Evolutionary conservation across 345 rosid species (phyloP), one percentile per base, ranked within the genome.

Genomic region (Murraya koenigii): DNA sequence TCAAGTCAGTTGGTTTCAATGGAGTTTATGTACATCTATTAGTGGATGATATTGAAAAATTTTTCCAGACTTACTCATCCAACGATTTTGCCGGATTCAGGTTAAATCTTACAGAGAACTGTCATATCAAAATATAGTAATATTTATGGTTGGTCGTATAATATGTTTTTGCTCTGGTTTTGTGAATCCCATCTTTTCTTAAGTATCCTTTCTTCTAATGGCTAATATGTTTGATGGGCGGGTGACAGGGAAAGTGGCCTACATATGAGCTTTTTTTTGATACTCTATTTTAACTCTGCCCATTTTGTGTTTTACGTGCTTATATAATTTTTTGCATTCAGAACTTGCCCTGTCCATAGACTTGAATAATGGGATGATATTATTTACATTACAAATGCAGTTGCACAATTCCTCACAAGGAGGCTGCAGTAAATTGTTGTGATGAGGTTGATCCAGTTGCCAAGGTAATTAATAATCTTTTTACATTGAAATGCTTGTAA

Each of bases 401-500:
- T 83, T 87, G 92, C 85, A 90, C 98, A 59, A 89, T 90, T 86
- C 98, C 99, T 71, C 98, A 91, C 86, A 96, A 93, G 84, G 97
- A 93, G 88, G 91, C 84, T 72, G 97, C 97, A 35, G 81, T 91
- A 76, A 85, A 87, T 68, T 92, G 97, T 82, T 88, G 97, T 79
- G 97, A 96, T 64, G 98, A 91, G 81, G 97, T 93, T 33, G 88
- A 96, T 81, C 91, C 98, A 74, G 86, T 92, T 85, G 98, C 98
- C 26, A 92, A 92, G 94, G 99, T 96, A 71, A 65, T 35, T 73
- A 9, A 55, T 39, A 14, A 38, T 76, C 17, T 79, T 7, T 74
- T 75, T 15, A 52, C 30, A 62, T 63, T 75, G 28, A 8, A 52
- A 11, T 69, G 59, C 38, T 54, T 64, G 25, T 62, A 15, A 73